phyloP scores from a whole-genome alignment of 2,329 filamentous ascomycete species.

The Alternaria ethzedia region DNA sequence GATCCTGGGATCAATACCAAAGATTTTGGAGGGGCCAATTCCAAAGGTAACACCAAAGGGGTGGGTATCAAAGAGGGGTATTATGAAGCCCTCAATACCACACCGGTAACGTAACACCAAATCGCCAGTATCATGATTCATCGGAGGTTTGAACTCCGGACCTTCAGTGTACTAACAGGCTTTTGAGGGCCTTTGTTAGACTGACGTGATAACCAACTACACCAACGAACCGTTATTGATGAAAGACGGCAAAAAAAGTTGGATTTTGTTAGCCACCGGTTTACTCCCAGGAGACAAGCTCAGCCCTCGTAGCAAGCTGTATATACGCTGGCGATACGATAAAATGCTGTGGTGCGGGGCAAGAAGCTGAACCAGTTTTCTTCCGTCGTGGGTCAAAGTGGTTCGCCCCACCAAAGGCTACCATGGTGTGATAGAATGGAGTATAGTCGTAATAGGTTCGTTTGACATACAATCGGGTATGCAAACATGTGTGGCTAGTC shows the following conservation, averaged over 20 bases:
- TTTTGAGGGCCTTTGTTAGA: conserved; percentile 46
- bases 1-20: background rate
- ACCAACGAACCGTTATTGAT: conserved; percentile 42
- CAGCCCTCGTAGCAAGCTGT: background rate
- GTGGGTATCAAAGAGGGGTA: background rate
- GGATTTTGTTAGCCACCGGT: background rate
- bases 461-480: background rate
- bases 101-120: background rate
- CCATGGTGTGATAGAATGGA: background rate
- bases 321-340: background rate
- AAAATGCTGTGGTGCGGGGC: background rate
- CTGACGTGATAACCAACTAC: conserved; percentile 58
- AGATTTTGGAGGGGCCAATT: background rate
- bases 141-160: conserved; percentile 19
- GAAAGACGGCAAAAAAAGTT: background rate
- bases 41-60: background rate
- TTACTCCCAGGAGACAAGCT: background rate
- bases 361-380: background rate
- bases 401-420: background rate
- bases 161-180: conserved; percentile 17
- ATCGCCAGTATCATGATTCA: conserved; percentile 1
- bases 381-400: background rate
- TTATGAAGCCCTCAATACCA: background rate
- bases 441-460: background rate
- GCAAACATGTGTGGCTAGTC: background rate